A percentile compares a stretch with the other conserved stretches of the same genome.
These are phyloP conservation scores for Nannochloropsis salina DNA, from an alignment of 108 stramenopile genomes.

Conservation along the genomic window DNA sequence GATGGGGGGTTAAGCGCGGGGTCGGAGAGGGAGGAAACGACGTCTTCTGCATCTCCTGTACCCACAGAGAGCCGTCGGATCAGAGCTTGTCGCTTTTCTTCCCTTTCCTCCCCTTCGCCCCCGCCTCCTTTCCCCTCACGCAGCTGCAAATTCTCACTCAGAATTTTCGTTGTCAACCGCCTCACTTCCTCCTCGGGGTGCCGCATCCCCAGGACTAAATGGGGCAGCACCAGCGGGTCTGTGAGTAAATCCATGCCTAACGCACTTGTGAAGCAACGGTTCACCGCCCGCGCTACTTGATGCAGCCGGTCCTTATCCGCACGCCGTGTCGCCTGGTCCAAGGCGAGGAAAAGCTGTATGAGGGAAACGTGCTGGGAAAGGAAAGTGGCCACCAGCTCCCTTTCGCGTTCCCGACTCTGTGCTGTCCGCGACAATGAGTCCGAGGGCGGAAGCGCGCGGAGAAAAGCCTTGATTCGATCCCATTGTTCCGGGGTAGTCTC, in stretches of 20 bases:
- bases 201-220: constrained; percentile 7
- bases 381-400: not conserved
- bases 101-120: not conserved
- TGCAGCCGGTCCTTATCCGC: not conserved
- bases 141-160: not conserved
- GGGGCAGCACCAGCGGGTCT: not conserved
- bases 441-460: not conserved
- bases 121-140: not conserved
- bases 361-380: constrained; percentile 5
- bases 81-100: not conserved
- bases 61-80: not conserved
- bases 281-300: not conserved
- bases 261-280: not conserved
- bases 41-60: not conserved
- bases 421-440: constrained; percentile 9
- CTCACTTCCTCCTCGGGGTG: not conserved
- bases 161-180: not conserved
- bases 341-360: not conserved
- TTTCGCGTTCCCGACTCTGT: not conserved
- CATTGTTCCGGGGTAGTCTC: constrained; percentile 9
- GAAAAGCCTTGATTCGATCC: constrained; percentile 3
- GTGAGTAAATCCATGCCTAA: not conserved
- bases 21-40: no score
- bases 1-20: no score
- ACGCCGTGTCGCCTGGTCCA: not conserved